A percentile compares a stretch with the other conserved stretches of the same genome.
Conservation (phyloP, 73 alveolate species). For the Paraurostyla sp. region DNA sequence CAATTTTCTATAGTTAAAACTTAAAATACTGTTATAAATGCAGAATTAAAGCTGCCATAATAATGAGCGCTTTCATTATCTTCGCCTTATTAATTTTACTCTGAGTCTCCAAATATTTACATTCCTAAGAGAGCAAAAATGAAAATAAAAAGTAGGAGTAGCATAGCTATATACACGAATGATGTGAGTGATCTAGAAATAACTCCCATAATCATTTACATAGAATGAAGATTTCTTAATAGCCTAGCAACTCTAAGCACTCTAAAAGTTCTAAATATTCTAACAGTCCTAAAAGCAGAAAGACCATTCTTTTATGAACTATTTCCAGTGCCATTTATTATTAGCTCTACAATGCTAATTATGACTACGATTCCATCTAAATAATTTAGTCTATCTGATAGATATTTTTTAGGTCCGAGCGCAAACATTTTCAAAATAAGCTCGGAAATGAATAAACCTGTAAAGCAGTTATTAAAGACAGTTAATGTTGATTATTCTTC, state of each 20-base stretch:
- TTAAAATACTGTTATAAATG: slow-evolving; percentile 83
- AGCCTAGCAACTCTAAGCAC: slow-evolving; percentile 77
- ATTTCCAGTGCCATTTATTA: slow-evolving; percentile 6
- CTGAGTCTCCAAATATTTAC: slow-evolving; percentile 62
- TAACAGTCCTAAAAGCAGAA: slow-evolving; percentile 60
- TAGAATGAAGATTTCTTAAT: slow-evolving; percentile 69
- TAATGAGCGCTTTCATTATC: background rate
- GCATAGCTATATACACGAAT: slow-evolving; percentile 56
- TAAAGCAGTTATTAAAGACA: background rate
- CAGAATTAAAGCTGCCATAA: slow-evolving; percentile 78
- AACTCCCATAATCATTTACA: slow-evolving; percentile 75
- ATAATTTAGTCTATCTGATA: slow-evolving; percentile 74
- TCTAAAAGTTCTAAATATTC: slow-evolving; percentile 74
- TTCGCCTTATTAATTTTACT: background rate
- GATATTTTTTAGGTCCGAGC: slow-evolving; percentile 55
- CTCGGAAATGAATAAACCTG: slow-evolving; percentile 42
- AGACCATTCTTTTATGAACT: background rate
- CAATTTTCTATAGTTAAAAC: slow-evolving; percentile 89
- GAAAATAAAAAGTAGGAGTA: slow-evolving; percentile 53
- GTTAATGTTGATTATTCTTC: background rate
- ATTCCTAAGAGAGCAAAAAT: slow-evolving; percentile 68
- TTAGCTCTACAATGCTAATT: slow-evolving; percentile 50
- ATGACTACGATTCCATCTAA: slow-evolving; percentile 65
- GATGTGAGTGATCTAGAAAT: slow-evolving; percentile 58
- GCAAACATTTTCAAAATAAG: slow-evolving; percentile 1